Conservation (phyloP, 2,329 filamentous ascomycete species). For the Neonectria neomacrospora region DNA sequence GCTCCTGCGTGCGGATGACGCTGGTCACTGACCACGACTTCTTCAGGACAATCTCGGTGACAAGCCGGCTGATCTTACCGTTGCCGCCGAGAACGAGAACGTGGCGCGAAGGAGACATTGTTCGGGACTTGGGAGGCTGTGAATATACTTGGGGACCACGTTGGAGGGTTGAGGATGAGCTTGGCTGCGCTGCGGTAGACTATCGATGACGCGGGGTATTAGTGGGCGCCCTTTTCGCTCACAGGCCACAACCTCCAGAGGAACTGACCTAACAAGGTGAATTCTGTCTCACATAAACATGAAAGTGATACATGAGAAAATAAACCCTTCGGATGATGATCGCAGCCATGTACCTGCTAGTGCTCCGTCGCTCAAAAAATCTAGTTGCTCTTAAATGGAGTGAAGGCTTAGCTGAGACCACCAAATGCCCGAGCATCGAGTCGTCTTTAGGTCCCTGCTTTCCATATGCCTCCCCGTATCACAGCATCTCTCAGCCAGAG, state of each 20-base stretch:
- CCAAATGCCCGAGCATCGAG: background rate
- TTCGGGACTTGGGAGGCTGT: constrained; percentile 16
- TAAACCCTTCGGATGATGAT: background rate
- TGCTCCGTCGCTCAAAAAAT: background rate
- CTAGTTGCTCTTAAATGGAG: background rate
- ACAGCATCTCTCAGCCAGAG: background rate
- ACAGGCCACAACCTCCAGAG: background rate
- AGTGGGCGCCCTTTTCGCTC: constrained; percentile 1
- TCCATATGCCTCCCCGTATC: background rate
- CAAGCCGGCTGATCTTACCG: constrained; percentile 75
- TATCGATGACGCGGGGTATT: constrained; percentile 2
- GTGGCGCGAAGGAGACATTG: constrained; percentile 46
- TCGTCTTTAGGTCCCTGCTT: too few species aligned
- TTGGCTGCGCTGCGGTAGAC: background rate
- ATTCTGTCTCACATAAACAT: background rate
- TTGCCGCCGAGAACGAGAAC: constrained; percentile 80
- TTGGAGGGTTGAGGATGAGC: background rate
- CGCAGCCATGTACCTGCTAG: background rate
- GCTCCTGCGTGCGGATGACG: constrained; percentile 74
- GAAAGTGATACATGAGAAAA: background rate
- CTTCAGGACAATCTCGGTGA: constrained; percentile 76
- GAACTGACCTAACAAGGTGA: background rate
- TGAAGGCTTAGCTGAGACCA: background rate
- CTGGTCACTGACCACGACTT: constrained; percentile 78
- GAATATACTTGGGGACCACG: constrained; percentile 6